Evolutionary conservation across 164 flowering plant species (phyloP), one percentile per base, ranked within the genome.

Genomic region (Dillenia turbinata): DNA sequence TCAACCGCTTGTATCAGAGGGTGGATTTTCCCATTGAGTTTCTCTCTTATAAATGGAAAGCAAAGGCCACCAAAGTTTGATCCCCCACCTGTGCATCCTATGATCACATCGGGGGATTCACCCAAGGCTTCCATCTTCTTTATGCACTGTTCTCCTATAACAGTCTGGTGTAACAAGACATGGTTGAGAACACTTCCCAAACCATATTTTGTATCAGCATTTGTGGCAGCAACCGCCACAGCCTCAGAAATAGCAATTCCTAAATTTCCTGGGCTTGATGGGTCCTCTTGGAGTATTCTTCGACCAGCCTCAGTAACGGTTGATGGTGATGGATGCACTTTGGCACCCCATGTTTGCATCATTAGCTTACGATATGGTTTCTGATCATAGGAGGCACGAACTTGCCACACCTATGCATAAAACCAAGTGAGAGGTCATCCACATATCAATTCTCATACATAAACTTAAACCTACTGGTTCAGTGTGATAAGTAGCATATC

Each of bases 311-410:
- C 82, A 17, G 97, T 94, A n/a, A 85, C 8, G 10, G 22, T 61
- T 17, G 98, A 90, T 47, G 98, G 97, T 63, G 98, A 94, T 55
- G 97, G 93, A 68, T 94, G 96, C 43, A 94, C 96, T 64, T 89
- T 85, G 16, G 98, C 98, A 12, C 96, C 98, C 98, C 98, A 94
- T 2, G 98, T 89, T 67, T 94, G 85, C 98, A 94, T 94, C 98
- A 94, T 94, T 64, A 94, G 54, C 66, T 80, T 82, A 8, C 98
- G 83, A 59, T 94, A 94, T 48, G 98, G 98, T 69, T 94, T 94
- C 65, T 81, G 86, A 74, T 94, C 96, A 70, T 81, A 94, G 12
- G 97, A 94, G 13, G 96, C 96, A 19, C 97, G 92, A 24, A 94
- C 98, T 78, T 94, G 98, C 98, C 98, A 90, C 26, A 93, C 98